These are phyloP conservation scores for Aspergillus melleus DNA, from an alignment of 2,329 filamentous ascomycete genomes.

Conservation along the genomic window DNA sequence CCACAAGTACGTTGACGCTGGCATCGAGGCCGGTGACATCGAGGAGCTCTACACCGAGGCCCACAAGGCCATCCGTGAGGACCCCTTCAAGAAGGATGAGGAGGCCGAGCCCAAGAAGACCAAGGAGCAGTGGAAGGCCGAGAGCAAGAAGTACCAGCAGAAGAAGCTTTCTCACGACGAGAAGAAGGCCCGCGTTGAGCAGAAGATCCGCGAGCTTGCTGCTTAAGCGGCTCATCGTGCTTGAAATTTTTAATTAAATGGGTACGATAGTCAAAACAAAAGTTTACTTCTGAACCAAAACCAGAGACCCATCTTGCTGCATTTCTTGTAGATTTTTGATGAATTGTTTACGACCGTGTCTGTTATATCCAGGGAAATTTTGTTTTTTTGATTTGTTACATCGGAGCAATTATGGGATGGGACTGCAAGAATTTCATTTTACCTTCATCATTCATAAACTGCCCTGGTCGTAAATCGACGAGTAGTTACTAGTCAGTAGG, in stretches of 20 bases:
- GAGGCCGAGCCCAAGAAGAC: conserved; percentile 79
- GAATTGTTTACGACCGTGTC: conserved; percentile 26
- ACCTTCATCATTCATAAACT: conserved; percentile 16
- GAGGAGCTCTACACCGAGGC: conserved; percentile 96
- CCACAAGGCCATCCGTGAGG: conserved; percentile 94
- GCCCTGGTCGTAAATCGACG: conserved; percentile 21
- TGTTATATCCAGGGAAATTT: conserved; percentile 22
- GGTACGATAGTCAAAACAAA: conserved; percentile 28
- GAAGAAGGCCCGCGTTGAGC: conserved; percentile 80
- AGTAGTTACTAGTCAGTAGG: not conserved
- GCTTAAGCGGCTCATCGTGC: conserved; percentile 36
- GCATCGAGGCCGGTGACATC: conserved; percentile 91
- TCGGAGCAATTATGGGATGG: conserved; percentile 29
- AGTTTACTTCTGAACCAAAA: conserved; percentile 24
- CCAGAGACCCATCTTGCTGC: conserved; percentile 22
- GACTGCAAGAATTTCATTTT: conserved; percentile 13
- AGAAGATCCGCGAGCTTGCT: conserved; percentile 80
- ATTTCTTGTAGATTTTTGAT: conserved; percentile 21
- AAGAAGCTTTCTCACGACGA: conserved; percentile 79
- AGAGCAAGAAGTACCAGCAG: conserved; percentile 85
- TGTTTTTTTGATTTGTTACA: conserved; percentile 27
- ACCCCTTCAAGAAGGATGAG: conserved; percentile 92
- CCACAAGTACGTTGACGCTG: conserved; percentile 95
- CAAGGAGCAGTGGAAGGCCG: conserved; percentile 96
- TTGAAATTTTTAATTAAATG: conserved; percentile 19